Percentiles rank a stretch among this genome's conserved stretches.
These are phyloP conservation scores for Aspergillus japonicus DNA, from an alignment of 2,329 filamentous ascomycete genomes.

Conservation along the genomic window DNA sequence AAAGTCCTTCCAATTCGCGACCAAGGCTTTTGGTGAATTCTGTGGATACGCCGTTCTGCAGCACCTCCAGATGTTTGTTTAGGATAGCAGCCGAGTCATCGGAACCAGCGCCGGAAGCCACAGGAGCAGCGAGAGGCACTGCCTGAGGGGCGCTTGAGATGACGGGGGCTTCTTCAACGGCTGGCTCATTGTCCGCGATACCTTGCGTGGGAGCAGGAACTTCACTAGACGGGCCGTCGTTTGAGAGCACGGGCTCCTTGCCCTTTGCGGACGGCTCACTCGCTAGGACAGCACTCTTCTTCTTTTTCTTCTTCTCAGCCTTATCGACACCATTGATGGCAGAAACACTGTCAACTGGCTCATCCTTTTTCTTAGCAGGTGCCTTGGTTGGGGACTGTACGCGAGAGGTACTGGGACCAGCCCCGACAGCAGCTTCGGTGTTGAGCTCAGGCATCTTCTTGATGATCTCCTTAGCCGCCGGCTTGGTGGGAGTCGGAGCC, in stretches of 20 bases:
- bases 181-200: conserved; percentile 9
- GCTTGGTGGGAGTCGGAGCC: conserved; percentile 33
- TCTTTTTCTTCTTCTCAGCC: conserved; percentile 72
- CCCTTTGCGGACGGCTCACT: conserved; percentile 42
- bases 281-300: conserved; percentile 38
- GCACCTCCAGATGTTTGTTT: conserved; percentile 59
- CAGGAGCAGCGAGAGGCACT: not conserved
- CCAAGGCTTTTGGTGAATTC: conserved; percentile 50
- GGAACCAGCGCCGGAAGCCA: conserved; percentile 9
- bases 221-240: conserved; percentile 11
- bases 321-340: conserved; percentile 50
- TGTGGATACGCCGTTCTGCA: conserved; percentile 48
- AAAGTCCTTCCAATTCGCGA: conserved; percentile 55
- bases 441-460: conserved; percentile 39
- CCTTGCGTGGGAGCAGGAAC: conserved; percentile 6
- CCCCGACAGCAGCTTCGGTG: conserved; percentile 23
- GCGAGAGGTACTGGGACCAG: conserved; percentile 24
- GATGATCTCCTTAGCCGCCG: conserved; percentile 42
- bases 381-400: conserved; percentile 42
- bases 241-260: conserved; percentile 28
- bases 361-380: conserved; percentile 43
- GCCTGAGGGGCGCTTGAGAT: conserved; percentile 3
- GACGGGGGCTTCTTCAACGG: conserved; percentile 11
- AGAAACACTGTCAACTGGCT: conserved; percentile 27
- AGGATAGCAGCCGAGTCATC: conserved; percentile 57